Conservation (phyloP, 352 stramenopile species). For the Pelagophyceae sp. region DNA sequence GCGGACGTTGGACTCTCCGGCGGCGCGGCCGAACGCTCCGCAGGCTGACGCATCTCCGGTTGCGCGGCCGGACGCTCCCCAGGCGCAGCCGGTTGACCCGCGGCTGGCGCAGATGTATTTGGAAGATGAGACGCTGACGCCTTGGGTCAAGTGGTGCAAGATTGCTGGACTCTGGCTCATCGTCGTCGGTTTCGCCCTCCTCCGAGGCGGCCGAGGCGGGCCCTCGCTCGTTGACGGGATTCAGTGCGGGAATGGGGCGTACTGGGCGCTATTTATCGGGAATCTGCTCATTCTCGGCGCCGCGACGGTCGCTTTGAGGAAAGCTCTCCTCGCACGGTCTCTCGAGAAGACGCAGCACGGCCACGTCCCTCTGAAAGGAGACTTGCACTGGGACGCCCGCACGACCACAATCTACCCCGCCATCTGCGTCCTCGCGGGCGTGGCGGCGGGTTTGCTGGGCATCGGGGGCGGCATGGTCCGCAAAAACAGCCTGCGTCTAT, state of each 20-base stretch:
- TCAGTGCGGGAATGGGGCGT: not conserved
- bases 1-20: no score
- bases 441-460: conserved; percentile 47
- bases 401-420: conserved; percentile 34
- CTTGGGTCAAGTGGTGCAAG: not conserved
- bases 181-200: conserved; percentile 15
- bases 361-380: conserved; percentile 17
- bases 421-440: conserved; percentile 37
- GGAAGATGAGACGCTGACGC: not conserved
- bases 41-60: no score
- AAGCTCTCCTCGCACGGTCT: not conserved
- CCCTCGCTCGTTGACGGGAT: not conserved
- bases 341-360: conserved; percentile 12
- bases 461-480: conserved; percentile 52
- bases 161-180: conserved; percentile 4
- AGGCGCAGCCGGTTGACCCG: not conserved
- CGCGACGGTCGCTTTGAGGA: not conserved
- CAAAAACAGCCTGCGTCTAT: conserved; percentile 45
- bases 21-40: no score
- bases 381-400: conserved; percentile 17
- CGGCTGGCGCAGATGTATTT: not conserved
- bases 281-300: conserved; percentile 15
- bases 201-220: conserved; percentile 9
- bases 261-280: conserved; percentile 3
- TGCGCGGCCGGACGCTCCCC: no score